Conservation (phyloP, 176 grass and related monocot genomes). For the Oryza nivara region DNA sequence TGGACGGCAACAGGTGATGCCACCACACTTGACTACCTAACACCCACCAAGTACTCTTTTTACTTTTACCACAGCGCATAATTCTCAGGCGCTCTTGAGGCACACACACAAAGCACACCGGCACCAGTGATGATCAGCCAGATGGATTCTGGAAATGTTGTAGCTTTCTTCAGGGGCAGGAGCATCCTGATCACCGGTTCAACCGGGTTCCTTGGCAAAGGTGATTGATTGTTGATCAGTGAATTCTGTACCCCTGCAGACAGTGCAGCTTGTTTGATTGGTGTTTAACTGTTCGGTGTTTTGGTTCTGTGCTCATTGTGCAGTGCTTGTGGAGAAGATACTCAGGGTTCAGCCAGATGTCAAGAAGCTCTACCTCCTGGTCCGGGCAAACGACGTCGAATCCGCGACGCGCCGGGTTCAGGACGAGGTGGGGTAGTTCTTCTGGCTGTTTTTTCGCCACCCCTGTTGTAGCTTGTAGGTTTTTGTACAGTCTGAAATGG, state of each 20-base stretch:
- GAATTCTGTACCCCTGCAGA: neutral
- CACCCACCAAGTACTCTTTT: neutral
- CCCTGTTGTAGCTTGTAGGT: neutral
- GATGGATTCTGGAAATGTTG: constrained; percentile 1
- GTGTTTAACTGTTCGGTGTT: neutral
- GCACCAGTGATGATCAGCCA: constrained; percentile 3
- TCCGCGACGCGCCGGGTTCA: constrained; percentile 22
- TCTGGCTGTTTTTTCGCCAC: neutral
- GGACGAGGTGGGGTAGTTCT: constrained; percentile 26
- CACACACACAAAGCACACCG: neutral
- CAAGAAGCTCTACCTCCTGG: constrained; percentile 33
- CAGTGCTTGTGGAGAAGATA: constrained; percentile 44
- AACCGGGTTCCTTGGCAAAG: constrained; percentile 48
- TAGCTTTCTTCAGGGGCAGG: constrained; percentile 30
- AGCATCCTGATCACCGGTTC: constrained; percentile 46
- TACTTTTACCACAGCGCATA: too few species aligned
- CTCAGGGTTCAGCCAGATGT: constrained; percentile 38
- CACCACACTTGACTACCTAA: neutral
- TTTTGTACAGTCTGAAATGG: neutral
- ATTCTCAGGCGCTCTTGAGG: too few species aligned
- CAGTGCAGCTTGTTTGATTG: neutral
- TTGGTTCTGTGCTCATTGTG: neutral
- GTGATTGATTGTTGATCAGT: neutral
- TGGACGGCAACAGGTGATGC: neutral
- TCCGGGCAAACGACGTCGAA: constrained; percentile 6